These are phyloP conservation scores for Arabidopsis lyrata DNA, from an alignment of 441 rosid species.

Conservation along the genomic window DNA sequence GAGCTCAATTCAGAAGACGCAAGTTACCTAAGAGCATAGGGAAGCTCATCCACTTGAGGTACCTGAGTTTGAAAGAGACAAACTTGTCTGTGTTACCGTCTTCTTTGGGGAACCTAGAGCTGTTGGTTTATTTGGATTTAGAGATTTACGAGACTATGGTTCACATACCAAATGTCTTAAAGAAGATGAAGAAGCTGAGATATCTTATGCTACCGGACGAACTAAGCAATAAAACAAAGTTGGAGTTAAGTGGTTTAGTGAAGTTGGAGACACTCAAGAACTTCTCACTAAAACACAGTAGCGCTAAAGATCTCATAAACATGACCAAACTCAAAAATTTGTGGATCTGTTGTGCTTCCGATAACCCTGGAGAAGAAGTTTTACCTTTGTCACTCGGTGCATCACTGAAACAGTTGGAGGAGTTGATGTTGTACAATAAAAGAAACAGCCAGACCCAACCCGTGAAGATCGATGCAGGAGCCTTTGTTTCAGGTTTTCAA, in stretches of 20 bases:
- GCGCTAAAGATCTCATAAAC: conserved; percentile 24
- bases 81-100: conserved; percentile 32
- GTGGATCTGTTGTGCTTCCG: conserved; percentile 24
- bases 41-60: conserved; percentile 42
- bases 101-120: conserved; percentile 30
- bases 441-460: conserved; percentile 3
- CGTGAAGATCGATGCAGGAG: conserved; percentile 15
- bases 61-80: conserved; percentile 30
- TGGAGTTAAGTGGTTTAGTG: conserved; percentile 22
- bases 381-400: conserved; percentile 23
- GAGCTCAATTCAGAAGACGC: conserved; percentile 37
- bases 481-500: conserved; percentile 24
- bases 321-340: conserved; percentile 38
- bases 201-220: conserved; percentile 35
- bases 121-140: conserved; percentile 31
- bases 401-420: conserved; percentile 30
- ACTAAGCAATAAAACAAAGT: conserved; percentile 32
- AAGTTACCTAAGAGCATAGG: conserved; percentile 37
- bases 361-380: neutral
- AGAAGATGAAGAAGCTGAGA: conserved; percentile 32
- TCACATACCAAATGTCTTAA: conserved; percentile 36
- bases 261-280: conserved; percentile 38
- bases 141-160: conserved; percentile 29
- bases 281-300: conserved; percentile 28
- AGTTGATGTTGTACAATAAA: conserved; percentile 27